Evolutionary conservation across 1,284 basidiomycete species (phyloP), one percentile per base, ranked within the genome.

Genomic region (Malassezia brasiliensis): DNA sequence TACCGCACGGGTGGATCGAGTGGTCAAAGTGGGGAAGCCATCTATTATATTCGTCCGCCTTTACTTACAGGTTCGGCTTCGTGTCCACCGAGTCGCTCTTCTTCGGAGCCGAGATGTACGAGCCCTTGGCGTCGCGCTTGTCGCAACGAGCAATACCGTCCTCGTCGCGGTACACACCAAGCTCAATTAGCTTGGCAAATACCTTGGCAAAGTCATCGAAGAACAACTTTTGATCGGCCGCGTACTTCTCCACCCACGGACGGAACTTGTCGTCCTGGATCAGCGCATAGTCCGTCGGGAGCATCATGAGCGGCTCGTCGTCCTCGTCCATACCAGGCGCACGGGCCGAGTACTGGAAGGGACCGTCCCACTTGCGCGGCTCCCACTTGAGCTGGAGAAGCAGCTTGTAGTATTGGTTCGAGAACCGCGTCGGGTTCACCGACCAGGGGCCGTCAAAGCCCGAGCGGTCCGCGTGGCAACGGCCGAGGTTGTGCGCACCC

Each of bases 401-500:
- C 36, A 93, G 82, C 69, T 84, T 85, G 82, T 80, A 96, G 80
- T 83, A 96, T 74, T 90, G 86, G 77, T 96, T 96, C 45, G 86
- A 86, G 75, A 96, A 77, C 12, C 86, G 86, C 14, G 82, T 88
- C 9, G 88, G 88, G n/a, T 61, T 59, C 48, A 62, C 57, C 17
- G 60, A 63, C 71, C 71, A 74, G 10, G 71, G 69, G 10, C 71
- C 69, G 8, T 72, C 67, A 56, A 72, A 72, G 35, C 72, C 74
- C 5, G 74, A 75, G 52, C 72, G 68, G 60, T 75, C 82, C 57
- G 77, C 63, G 80, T 96, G 93, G 81, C 90, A 93, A 74, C 93
- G 86, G 40, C 91, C 91, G 47, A 96, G 83, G 60, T 90, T 90
- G 76, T 98, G 93, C 41, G 88, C 91, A 66, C 93, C 93, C 32